Evolutionary conservation across 2,329 filamentous ascomycete species (phyloP).

Genomic region (Bertia moriformis): DNA sequence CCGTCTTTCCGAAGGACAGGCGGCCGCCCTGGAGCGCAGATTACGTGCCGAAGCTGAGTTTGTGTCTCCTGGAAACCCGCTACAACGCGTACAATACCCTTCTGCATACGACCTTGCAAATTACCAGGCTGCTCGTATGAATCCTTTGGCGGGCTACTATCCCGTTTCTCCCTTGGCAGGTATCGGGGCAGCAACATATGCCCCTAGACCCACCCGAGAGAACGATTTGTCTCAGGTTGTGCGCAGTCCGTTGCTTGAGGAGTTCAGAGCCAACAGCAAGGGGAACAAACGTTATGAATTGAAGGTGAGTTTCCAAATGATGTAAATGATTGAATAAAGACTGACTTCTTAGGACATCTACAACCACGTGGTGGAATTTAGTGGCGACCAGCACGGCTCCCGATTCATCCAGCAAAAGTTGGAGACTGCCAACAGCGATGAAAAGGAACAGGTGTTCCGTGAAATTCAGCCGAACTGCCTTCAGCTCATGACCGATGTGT

Average conservation of each 20-base stretch:
- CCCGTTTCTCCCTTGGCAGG: neutral
- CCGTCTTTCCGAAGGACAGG: neutral
- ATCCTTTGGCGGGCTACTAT: neutral
- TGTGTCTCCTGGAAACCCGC: neutral
- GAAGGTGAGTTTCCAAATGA: constrained; percentile 31
- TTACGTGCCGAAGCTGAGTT: neutral
- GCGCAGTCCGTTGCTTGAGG: constrained; percentile 61
- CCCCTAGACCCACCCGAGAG: constrained; percentile 27
- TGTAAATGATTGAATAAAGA: neutral
- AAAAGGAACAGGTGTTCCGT: constrained; percentile 78
- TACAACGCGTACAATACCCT: neutral
- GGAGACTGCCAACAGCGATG: constrained; percentile 83
- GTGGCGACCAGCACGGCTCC: constrained; percentile 88
- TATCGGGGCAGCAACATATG: constrained; percentile 4
- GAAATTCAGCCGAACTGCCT: constrained; percentile 76
- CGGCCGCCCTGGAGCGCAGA: neutral
- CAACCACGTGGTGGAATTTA: constrained; percentile 79
- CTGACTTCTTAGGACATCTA: constrained; percentile 53
- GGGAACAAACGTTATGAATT: constrained; percentile 64
- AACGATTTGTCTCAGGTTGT: constrained; percentile 44
- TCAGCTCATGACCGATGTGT: constrained; percentile 88
- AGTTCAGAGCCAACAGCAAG: constrained; percentile 60
- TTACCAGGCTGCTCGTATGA: neutral
- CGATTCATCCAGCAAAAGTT: constrained; percentile 91
- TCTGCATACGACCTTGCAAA: neutral